These are phyloP conservation scores for Cichorium intybus DNA, from an alignment of 140 eudicot genomes.

Conservation along the genomic window DNA sequence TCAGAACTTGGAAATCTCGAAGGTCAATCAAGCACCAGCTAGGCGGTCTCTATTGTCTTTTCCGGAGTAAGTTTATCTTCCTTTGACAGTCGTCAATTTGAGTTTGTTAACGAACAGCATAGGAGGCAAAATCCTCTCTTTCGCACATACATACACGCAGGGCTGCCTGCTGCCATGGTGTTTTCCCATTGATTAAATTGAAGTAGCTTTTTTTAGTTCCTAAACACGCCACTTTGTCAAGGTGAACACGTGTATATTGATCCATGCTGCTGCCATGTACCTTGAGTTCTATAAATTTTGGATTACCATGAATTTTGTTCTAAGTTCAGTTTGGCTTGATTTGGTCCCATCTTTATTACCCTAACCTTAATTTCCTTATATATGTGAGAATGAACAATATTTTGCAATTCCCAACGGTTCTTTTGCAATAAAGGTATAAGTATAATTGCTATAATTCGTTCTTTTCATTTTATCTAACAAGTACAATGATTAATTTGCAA, in stretches of 20 bases:
- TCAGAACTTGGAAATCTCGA: slow-evolving; percentile 16
- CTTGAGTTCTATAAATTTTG: neutral
- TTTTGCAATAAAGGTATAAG: neutral
- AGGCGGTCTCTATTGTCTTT: slow-evolving; percentile 52
- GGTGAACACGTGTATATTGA: slow-evolving; percentile 5
- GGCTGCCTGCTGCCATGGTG: neutral
- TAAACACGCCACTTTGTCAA: slow-evolving; percentile 4
- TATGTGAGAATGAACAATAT: neutral
- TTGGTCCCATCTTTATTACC: slow-evolving; percentile 1
- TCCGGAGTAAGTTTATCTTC: slow-evolving; percentile 40
- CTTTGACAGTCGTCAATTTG: neutral
- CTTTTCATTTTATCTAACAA: neutral
- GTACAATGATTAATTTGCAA: neutral
- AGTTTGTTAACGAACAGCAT: neutral
- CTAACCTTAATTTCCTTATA: neutral
- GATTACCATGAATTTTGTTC: neutral
- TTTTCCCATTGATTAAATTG: neutral
- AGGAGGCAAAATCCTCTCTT: neutral
- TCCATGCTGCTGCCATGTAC: slow-evolving; percentile 9
- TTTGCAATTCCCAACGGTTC: neutral
- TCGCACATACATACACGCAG: neutral
- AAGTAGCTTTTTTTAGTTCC: slow-evolving; percentile 3
- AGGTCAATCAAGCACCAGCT: slow-evolving; percentile 38
- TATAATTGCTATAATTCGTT: neutral
- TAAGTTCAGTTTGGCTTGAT: slow-evolving; percentile 1